Evolutionary conservation across 2,329 filamentous ascomycete species (phyloP).

Genomic region (Reticulascus tulasneorum): DNA sequence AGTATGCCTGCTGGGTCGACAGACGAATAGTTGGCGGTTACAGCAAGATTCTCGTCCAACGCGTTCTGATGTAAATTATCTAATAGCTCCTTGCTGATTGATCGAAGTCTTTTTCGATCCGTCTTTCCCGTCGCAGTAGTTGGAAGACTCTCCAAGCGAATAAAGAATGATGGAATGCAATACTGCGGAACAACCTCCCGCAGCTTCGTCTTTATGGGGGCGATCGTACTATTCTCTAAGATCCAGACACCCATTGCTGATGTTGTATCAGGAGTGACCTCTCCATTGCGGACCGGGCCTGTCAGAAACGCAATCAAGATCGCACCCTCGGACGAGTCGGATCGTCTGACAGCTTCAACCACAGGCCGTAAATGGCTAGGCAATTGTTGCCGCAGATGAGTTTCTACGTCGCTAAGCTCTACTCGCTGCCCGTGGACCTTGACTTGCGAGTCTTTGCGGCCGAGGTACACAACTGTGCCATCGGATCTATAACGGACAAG

Average conservation of each 20-base stretch:
- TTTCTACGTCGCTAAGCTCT: slow-evolving; percentile 24
- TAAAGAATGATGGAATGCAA: slow-evolving; percentile 10
- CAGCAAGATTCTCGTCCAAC: not conserved
- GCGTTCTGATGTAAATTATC: not conserved
- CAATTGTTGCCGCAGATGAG: slow-evolving; percentile 2
- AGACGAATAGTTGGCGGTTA: too few relatives aligned
- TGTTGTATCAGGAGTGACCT: too few relatives aligned
- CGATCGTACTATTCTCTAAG: not conserved
- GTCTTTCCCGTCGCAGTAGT: slow-evolving; percentile 8
- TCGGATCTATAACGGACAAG: not conserved
- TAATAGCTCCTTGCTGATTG: slow-evolving; percentile 1
- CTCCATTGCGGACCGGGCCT: too few relatives aligned
- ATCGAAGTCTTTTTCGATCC: slow-evolving; percentile 3
- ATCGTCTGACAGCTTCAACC: slow-evolving; percentile 3
- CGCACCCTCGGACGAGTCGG: slow-evolving; percentile 1
- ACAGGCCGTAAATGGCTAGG: not conserved
- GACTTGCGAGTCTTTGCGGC: slow-evolving; percentile 17
- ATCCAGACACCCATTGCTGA: not conserved
- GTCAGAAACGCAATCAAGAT: not conserved
- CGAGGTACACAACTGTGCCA: slow-evolving; percentile 13
- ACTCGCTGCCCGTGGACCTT: slow-evolving; percentile 25
- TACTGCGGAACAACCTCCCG: slow-evolving; percentile 1
- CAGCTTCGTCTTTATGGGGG: not conserved
- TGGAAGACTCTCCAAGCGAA: slow-evolving; percentile 4
- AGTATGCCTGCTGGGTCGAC: not conserved